phyloP scores from a whole-genome alignment of 495 filamentous ascomycete genomes.

The Xylaria acuta region DNA sequence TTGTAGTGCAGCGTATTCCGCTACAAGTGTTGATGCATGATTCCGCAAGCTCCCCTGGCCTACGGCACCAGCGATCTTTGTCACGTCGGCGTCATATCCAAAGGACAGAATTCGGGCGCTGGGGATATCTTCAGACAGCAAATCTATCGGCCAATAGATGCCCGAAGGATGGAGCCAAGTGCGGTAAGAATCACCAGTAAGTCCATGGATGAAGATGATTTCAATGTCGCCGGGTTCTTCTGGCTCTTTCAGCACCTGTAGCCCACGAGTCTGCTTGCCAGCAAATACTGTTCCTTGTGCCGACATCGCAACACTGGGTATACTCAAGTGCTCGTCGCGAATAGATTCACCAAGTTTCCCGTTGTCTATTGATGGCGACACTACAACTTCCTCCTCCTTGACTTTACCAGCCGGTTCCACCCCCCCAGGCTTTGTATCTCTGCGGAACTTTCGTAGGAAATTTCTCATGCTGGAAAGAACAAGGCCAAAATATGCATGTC shows the following conservation, averaged over 20 bases:
- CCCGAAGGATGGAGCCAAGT: neutral
- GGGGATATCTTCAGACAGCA: conserved; percentile 34
- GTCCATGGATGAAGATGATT: conserved; percentile 20
- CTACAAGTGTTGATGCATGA: conserved; percentile 13
- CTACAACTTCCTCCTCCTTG: neutral
- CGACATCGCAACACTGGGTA: neutral
- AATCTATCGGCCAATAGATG: conserved; percentile 30
- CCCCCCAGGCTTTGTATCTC: neutral
- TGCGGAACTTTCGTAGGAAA: neutral
- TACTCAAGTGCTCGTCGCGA: neutral
- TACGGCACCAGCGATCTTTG: conserved; percentile 22
- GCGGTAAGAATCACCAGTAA: neutral
- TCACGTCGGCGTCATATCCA: conserved; percentile 41
- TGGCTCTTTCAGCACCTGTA: neutral
- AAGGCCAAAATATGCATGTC: neutral
- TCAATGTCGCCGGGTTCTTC: neutral
- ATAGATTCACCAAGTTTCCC: neutral
- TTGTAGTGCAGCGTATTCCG: neutral
- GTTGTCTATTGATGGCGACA: neutral
- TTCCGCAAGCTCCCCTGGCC: conserved; percentile 4
- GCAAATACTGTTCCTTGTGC: neutral
- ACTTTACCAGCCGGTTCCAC: neutral
- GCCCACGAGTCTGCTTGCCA: neutral
- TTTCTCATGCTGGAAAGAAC: neutral
- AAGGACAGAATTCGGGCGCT: conserved; percentile 39